Conservation (phyloP, 2,329 filamentous ascomycete species). For the Colletotrichum lini region DNA sequence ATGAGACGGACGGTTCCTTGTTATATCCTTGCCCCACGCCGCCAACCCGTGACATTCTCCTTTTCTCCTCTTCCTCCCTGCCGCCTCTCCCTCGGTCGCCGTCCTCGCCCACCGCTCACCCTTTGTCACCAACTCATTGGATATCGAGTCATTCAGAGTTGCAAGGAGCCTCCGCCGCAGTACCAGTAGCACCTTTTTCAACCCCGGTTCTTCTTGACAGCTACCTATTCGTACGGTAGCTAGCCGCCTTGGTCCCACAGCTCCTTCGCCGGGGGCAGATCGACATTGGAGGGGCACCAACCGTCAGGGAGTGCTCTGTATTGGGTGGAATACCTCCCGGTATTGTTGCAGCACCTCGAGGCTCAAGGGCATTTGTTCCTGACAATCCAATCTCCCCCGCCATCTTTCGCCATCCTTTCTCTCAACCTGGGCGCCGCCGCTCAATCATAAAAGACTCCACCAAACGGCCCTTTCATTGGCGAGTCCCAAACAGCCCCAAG, state of each 20-base stretch:
- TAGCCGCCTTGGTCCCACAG: constrained; percentile 1
- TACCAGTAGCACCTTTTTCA: neutral
- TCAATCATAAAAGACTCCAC: constrained; percentile 6
- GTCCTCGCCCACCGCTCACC: constrained; percentile 9
- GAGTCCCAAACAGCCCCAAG: constrained; percentile 20
- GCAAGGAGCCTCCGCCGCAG: constrained; percentile 16
- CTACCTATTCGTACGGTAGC: neutral
- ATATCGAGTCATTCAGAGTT: constrained; percentile 37
- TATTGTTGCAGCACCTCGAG: constrained; percentile 1
- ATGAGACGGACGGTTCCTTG: constrained; percentile 20
- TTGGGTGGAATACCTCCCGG: too few relatives aligned
- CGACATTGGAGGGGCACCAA: constrained; percentile 26
- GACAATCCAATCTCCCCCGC: constrained; percentile 10
- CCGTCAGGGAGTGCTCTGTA: constrained; percentile 5
- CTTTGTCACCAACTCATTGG: constrained; percentile 25
- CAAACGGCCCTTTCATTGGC: constrained; percentile 20
- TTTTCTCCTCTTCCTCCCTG: constrained; percentile 6
- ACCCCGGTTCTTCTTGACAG: neutral
- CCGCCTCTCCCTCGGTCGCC: constrained; percentile 41
- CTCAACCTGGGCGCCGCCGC: neutral
- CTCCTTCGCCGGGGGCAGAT: constrained; percentile 17
- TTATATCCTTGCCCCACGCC: constrained; percentile 31
- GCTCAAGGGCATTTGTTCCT: constrained; percentile 14
- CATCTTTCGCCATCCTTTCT: constrained; percentile 1
- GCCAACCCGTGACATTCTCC: constrained; percentile 2